A percentile compares a stretch with the other conserved stretches of the same genome.
These are phyloP conservation scores for Penicillium thymicola DNA, from an alignment of 2,329 filamentous ascomycete genomes.

Conservation along the genomic window DNA sequence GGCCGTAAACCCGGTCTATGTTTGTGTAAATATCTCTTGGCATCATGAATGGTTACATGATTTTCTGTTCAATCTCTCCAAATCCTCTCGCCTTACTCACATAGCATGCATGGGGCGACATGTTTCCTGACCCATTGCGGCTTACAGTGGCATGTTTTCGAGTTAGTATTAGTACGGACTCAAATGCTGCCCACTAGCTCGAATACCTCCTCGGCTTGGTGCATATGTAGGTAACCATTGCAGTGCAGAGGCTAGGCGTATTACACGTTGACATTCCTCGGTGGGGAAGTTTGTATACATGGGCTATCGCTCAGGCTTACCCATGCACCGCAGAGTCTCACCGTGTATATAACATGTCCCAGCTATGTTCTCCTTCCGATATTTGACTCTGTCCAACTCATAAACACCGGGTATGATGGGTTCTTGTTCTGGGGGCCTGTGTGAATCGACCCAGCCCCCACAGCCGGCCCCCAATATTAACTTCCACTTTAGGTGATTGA, in stretches of 20 bases:
- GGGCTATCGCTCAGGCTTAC: neutral
- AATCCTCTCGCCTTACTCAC: slow-evolving; percentile 2
- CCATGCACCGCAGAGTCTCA: neutral
- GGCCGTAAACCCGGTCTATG: slow-evolving; percentile 20
- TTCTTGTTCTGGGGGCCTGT: neutral
- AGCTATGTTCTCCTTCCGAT: neutral
- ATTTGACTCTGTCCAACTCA: neutral
- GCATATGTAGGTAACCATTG: neutral
- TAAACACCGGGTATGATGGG: neutral
- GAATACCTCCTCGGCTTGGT: neutral
- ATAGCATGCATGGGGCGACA: neutral
- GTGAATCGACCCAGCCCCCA: neutral
- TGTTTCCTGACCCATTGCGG: neutral
- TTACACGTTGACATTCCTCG: neutral
- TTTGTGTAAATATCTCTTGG: slow-evolving; percentile 41
- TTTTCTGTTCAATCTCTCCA: slow-evolving; percentile 21
- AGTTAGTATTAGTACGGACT: neutral
- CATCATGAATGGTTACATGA: slow-evolving; percentile 37
- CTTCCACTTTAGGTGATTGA: neutral
- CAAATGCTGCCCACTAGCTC: neutral
- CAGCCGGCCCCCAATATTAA: neutral
- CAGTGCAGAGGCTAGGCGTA: neutral
- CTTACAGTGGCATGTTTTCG: neutral
- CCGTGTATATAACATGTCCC: neutral
- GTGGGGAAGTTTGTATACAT: neutral